Evolutionary conservation across 1,284 basidiomycete species (phyloP).

Genomic region (Marasmius tenuissimus): DNA sequence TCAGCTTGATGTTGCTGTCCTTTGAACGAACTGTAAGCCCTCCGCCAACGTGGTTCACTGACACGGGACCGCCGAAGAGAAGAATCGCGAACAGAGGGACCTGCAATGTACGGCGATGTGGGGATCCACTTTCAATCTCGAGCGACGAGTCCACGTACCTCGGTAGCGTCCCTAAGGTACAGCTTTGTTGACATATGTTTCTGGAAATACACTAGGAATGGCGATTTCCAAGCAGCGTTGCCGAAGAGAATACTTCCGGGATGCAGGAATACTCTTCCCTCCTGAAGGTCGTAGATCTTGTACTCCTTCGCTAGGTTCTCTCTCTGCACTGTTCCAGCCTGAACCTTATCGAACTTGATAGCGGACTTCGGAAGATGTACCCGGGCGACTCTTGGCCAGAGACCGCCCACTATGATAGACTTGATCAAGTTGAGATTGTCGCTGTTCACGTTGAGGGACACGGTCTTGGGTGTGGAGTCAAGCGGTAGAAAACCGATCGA

Average conservation of each 20-base stretch:
- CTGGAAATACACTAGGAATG: conserved; percentile 82
- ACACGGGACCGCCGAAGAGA: conserved; percentile 81
- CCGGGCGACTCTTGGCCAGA: conserved; percentile 79
- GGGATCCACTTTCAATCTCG: not conserved
- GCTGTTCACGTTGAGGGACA: conserved; percentile 59
- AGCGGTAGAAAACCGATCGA: conserved; percentile 72
- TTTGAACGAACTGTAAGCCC: conserved; percentile 68
- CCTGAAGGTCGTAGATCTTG: conserved; percentile 69
- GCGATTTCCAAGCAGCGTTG: conserved; percentile 71
- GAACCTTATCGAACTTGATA: conserved; percentile 81
- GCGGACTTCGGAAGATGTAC: conserved; percentile 74
- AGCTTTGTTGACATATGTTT: conserved; percentile 86
- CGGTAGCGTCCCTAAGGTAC: conserved; percentile 86
- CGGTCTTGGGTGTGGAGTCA: conserved; percentile 42
- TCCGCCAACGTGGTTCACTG: conserved; percentile 77
- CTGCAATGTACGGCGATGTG: conserved; percentile 31
- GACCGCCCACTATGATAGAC: conserved; percentile 77
- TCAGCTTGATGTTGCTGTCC: conserved; percentile 59
- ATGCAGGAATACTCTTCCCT: conserved; percentile 76
- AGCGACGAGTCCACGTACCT: conserved; percentile 48
- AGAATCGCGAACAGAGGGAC: conserved; percentile 85
- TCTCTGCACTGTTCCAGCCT: conserved; percentile 77
- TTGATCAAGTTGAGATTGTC: conserved; percentile 75
- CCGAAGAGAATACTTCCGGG: conserved; percentile 84
- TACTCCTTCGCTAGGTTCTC: conserved; percentile 83